phyloP scores from a whole-genome alignment of 2,329 filamentous ascomycete species.

The Keithomyces neogunnii region DNA sequence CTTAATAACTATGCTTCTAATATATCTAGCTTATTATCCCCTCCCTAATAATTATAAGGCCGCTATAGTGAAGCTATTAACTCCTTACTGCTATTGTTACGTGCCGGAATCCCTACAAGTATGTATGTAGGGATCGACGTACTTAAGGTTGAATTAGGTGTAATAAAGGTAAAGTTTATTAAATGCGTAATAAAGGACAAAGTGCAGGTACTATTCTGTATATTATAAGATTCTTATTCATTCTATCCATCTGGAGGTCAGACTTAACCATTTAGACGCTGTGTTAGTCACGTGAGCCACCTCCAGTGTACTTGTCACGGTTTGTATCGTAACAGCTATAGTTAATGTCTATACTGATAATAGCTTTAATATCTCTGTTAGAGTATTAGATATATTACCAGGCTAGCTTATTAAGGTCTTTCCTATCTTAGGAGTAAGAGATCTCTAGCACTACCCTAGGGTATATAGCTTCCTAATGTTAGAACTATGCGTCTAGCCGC shows the following conservation, averaged over 20 bases:
- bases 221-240: too few relatives aligned
- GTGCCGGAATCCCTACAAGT: too few relatives aligned
- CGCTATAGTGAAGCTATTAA: neutral
- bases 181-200: too few relatives aligned
- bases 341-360: slow-evolving; percentile 10
- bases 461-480: neutral
- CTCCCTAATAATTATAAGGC: neutral
- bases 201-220: too few relatives aligned
- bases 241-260: too few relatives aligned
- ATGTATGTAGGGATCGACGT: too few relatives aligned
- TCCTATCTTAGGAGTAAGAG: slow-evolving; percentile 8
- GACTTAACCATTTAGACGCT: too few relatives aligned
- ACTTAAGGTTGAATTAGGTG: too few relatives aligned
- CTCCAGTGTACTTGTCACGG: too few relatives aligned
- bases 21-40: neutral
- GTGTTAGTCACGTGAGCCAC: too few relatives aligned
- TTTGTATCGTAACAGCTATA: too few relatives aligned
- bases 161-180: too few relatives aligned
- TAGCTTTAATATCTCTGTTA: slow-evolving; percentile 12
- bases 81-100: neutral
- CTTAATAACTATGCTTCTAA: neutral
- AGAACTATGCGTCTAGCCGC: neutral
- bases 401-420: slow-evolving; percentile 10
- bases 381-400: slow-evolving; percentile 12
- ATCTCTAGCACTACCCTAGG: neutral